Percentiles rank a stretch among this genome's conserved stretches.
Evolutionary conservation across 192 early-diverging fungal species (phyloP).

Genomic region (Pilobolus umbonatus): DNA sequence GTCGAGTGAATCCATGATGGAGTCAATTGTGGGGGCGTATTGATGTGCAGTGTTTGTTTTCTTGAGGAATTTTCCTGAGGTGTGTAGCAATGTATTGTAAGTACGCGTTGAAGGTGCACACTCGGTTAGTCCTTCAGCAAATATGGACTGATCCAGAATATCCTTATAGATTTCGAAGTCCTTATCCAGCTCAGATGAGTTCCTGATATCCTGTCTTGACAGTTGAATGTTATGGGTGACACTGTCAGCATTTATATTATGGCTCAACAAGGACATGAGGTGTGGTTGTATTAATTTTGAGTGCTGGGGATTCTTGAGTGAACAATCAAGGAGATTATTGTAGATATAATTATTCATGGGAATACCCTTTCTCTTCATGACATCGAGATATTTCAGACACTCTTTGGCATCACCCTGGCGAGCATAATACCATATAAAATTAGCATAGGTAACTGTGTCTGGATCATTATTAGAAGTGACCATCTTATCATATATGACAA

Average conservation of each 20-base stretch:
- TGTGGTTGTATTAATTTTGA: neutral
- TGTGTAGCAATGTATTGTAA: conserved; percentile 6
- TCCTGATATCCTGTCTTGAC: neutral
- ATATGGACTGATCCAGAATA: conserved; percentile 5
- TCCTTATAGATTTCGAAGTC: conserved; percentile 4
- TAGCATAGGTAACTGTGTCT: conserved; percentile 18
- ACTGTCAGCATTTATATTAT: conserved; percentile 2
- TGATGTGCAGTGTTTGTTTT: neutral
- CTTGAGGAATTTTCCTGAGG: conserved; percentile 10
- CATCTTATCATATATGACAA: conserved; percentile 12
- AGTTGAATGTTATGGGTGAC: conserved; percentile 7
- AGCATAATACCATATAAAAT: conserved; percentile 17
- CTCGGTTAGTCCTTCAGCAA: too few relatives aligned
- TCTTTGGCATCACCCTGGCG: neutral
- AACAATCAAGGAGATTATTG: conserved; percentile 8
- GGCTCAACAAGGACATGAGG: conserved; percentile 1
- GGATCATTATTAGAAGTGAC: neutral
- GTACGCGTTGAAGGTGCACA: conserved; percentile 5
- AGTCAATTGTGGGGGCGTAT: neutral
- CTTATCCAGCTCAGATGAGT: neutral
- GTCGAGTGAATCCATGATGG: neutral
- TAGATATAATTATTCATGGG: conserved; percentile 7
- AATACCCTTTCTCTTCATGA: conserved; percentile 17
- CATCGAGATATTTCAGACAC: conserved; percentile 16
- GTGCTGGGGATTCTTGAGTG: conserved; percentile 6